Evolutionary conservation across 2,329 filamentous ascomycete species (phyloP), one percentile per base, ranked within the genome.

Genomic region (Cercospora zeae-maydis): DNA sequence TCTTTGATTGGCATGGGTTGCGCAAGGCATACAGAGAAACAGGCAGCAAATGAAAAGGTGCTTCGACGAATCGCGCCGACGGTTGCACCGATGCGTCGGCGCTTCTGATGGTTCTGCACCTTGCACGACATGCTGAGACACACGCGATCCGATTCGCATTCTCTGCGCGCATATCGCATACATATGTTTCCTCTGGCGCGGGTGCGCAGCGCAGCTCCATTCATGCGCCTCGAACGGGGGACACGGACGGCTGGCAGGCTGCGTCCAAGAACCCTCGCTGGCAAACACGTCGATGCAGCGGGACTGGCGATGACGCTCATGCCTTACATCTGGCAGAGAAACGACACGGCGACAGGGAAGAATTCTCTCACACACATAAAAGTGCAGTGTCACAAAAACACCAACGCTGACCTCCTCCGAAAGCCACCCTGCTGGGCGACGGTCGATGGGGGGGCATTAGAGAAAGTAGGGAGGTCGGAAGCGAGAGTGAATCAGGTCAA

Each of bases 371-470:
- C 16, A 14, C n/a, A n/a, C n/a, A n/a, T n/a, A 10, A 33, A 31
- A 33, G 6, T 11, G 52, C 52, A n/a, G 31, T 34, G 19, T 34
- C 52, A 14, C 27, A 55, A 21, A 33, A 19, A 11, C 31, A 55
- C 31, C 30, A 27, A 36, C 27, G 19, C 30, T 36, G 19, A 14
- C 21, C 52, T 21, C 19, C 52, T 55, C 52, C 52, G 31, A 55
- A 36, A 36, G 52, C 52, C 52, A 55, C 52, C 52, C 31, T 36
- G 34, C 30, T 34, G 33, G 52, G 52, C 52, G 34, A 37, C 52
- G 31, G 31, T 55, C 52, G 52, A 55, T 55, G 19, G 33, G 30
- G 33, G 30, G 30, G 30, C 27, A 55, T 34, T 45, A 45, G 39
- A 45, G 39, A 45, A 16, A 45, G 39, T 45, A 21, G 21, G 39